Base-by-base conservation (phyloP, 2,329 filamentous ascomycete genomes). In the Talaromyces sp. region DNA sequence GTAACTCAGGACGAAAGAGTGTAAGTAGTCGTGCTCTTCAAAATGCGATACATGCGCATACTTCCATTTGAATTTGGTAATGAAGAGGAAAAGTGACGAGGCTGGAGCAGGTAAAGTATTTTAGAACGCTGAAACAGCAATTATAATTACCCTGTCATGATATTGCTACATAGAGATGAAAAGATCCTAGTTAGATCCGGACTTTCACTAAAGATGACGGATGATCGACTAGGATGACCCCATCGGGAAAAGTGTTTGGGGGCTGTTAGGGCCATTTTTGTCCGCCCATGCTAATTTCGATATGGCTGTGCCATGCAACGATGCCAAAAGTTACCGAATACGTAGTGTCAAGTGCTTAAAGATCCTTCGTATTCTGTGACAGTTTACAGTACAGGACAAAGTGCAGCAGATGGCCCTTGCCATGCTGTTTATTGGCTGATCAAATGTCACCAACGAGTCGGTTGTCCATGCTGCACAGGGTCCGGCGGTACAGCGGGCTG, bases 231-330 rank as follows among this genome's bases (percentile, higher is more conserved):
- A 2, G 56, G 35, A n/a, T 27, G 56, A 43, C 56, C 22, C 56
- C 37, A 27, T 43, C 35, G 22, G 35, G 19, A 19, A 43, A 43
- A 19, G 56, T n/a, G 39, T 59, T 59, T 59, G 56, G 56, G 56
- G 56, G 56, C 56, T 39, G 52, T 56, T 56, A 56, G 33, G 52
- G 52, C 52, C 52, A 56, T 56, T 56, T 31, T 56, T 8, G 48
- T 16, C 22, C 19, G 22, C 22, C 37, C 56, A 24, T 31, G 10
- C 22, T 37, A 41, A 33, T 45, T 13, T 27, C 10, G 33, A 56
- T 39, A 37, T 24, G 31, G n/a, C 52, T 22, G n/a, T 37, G 31
- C n/a, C 9, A 24, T 37, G 52, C 52, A 39, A 14, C 9, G 48
- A 54, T 8, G 27, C 27, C 27, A 31, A 54, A 33, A 33, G 1